Percentiles rank a stretch among this genome's conserved stretches.
Evolutionary conservation across 257 asterid species (phyloP).

Genomic region (Nicotiana attenuata): DNA sequence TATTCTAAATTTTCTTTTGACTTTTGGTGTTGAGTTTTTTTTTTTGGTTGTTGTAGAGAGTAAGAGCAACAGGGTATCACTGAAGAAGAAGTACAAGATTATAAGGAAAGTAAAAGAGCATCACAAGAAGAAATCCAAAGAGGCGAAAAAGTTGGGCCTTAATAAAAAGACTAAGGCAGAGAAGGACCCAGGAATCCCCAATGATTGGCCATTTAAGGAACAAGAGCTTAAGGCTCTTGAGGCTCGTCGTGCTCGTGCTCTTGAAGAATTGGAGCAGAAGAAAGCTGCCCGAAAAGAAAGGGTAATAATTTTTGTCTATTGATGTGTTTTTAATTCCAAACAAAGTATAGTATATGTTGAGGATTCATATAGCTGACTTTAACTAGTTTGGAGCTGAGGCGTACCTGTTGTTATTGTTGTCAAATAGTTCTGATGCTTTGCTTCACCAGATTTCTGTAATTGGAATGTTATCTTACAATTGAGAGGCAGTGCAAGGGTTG

Average conservation of each 20-base stretch:
- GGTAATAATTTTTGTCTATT: constrained; percentile 26
- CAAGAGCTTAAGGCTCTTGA: constrained; percentile 92
- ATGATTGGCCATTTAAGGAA: constrained; percentile 94
- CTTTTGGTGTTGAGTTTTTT: background rate
- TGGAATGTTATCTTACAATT: background rate
- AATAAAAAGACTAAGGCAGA: constrained; percentile 57
- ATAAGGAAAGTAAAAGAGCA: constrained; percentile 83
- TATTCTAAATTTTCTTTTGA: background rate
- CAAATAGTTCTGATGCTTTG: background rate
- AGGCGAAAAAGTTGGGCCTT: constrained; percentile 68
- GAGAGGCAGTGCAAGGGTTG: background rate
- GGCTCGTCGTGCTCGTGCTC: constrained; percentile 62
- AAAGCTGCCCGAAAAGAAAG: constrained; percentile 93
- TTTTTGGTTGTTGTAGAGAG: constrained; percentile 48
- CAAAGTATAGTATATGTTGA: background rate
- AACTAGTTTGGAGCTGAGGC: background rate
- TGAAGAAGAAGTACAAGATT: constrained; percentile 82
- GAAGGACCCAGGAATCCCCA: constrained; percentile 93
- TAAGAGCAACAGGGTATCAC: constrained; percentile 80
- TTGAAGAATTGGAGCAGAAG: constrained; percentile 73
- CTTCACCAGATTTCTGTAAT: background rate
- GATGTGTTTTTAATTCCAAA: background rate
- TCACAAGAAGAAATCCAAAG: constrained; percentile 84
- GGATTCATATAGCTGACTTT: background rate
- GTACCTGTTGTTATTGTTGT: background rate